phyloP scores from a whole-genome alignment of 148 eudicot species.

The Hydrangea macrophylla region DNA sequence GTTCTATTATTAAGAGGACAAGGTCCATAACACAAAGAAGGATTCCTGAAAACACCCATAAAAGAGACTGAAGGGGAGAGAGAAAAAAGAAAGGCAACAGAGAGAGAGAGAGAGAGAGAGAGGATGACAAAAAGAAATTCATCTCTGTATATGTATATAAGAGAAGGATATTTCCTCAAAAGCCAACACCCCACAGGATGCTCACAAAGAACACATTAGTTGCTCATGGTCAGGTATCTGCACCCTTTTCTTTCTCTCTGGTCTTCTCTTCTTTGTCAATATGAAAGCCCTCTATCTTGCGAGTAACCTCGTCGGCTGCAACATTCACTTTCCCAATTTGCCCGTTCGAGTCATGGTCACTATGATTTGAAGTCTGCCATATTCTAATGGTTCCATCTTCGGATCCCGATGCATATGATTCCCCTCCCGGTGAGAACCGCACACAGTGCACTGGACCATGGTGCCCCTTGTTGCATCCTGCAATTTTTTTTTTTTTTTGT shows the following conservation, averaged over 20 bases:
- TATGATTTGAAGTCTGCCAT: constrained; percentile 66
- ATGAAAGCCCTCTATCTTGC: constrained; percentile 51
- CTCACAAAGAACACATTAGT: not conserved
- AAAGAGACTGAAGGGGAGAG: no score
- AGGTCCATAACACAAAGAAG: no score
- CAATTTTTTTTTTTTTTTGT: no score
- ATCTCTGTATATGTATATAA: not conserved
- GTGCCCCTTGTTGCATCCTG: constrained; percentile 98
- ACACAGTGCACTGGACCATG: constrained; percentile 98
- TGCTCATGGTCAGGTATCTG: constrained; percentile 16
- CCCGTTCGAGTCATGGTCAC: constrained; percentile 38
- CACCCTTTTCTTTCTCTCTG: constrained; percentile 38
- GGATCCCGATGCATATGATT: constrained; percentile 94
- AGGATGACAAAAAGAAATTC: not conserved
- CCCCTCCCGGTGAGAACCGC: constrained; percentile 89
- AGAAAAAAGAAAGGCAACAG: no score
- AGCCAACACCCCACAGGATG: not conserved
- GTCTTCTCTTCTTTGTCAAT: constrained; percentile 44
- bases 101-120: not conserved
- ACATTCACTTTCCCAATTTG: constrained; percentile 43
- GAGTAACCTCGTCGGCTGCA: constrained; percentile 40
- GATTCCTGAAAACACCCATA: no score
- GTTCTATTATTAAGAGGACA: no score
- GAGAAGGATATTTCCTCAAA: not conserved
- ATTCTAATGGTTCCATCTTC: constrained; percentile 91